phyloP scores from a whole-genome alignment of 2,329 filamentous ascomycete species.

The Neopestalotiopsis sp. region DNA sequence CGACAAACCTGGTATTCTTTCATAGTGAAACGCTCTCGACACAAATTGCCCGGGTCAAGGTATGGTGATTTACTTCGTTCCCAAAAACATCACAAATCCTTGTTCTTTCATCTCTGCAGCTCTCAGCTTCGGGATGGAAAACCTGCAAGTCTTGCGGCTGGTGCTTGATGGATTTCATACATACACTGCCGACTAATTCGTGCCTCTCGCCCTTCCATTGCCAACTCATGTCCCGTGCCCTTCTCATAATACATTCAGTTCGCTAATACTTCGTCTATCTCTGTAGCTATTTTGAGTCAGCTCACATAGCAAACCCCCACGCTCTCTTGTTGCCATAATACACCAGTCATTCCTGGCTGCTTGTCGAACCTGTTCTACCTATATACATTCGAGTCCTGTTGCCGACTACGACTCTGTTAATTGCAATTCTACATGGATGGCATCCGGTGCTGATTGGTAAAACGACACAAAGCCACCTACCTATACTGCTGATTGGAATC shows the following conservation, averaged over 20 bases:
- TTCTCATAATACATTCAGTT: slow-evolving; percentile 1
- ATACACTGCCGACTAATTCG: background rate
- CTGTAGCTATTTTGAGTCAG: background rate
- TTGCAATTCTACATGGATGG: background rate
- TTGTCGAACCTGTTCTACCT: background rate
- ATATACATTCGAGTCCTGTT: background rate
- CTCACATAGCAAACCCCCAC: background rate
- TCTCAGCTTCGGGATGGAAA: slow-evolving; percentile 5
- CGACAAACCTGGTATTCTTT: slow-evolving; percentile 26
- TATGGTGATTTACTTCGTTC: slow-evolving; percentile 19
- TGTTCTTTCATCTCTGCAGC: slow-evolving; percentile 11
- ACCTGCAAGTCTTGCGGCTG: background rate
- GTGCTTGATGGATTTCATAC: background rate
- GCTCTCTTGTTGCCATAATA: background rate
- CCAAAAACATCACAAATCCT: slow-evolving; percentile 20
- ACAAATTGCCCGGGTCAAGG: slow-evolving; percentile 29
- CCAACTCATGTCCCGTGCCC: background rate
- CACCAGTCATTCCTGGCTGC: background rate
- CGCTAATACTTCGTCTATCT: background rate
- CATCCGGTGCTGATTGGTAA: background rate
- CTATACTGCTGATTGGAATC: background rate
- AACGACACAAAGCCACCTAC: background rate
- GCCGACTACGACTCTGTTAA: background rate
- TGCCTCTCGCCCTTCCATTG: background rate
- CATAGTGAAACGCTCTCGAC: slow-evolving; percentile 36